phyloP scores from a whole-genome alignment of 441 rosid species.

The Corymbia citriodora region DNA sequence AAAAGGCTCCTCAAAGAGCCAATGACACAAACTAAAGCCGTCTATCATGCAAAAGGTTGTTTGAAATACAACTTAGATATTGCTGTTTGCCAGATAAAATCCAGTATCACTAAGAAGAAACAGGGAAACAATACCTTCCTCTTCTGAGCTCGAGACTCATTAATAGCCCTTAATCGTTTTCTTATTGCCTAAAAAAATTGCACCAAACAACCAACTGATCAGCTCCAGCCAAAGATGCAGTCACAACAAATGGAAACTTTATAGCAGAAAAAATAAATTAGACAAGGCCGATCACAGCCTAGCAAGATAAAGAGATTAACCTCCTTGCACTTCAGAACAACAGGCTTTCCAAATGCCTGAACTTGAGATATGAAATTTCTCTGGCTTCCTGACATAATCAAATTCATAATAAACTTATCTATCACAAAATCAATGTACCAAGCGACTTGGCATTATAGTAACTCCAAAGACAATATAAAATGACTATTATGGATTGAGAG shows the following conservation, averaged over 20 bases:
- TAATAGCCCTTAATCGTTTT: conserved; percentile 89
- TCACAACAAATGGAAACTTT: neutral
- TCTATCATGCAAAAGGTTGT: neutral
- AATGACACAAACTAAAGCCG: neutral
- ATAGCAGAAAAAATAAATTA: neutral
- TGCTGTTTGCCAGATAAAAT: neutral
- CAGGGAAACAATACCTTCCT: conserved; percentile 59
- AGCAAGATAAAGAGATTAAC: conserved; percentile 31
- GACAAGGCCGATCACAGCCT: conserved; percentile 7
- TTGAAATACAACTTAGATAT: neutral
- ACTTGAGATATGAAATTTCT: conserved; percentile 70
- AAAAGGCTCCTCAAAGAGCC: neutral
- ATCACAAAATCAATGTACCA: neutral
- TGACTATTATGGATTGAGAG: neutral
- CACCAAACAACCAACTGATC: conserved; percentile 3
- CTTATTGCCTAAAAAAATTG: conserved; percentile 56
- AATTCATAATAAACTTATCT: conserved; percentile 8
- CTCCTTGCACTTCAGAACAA: conserved; percentile 84
- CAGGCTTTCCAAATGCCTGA: conserved; percentile 57
- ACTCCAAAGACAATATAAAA: neutral
- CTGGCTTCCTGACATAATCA: conserved; percentile 60
- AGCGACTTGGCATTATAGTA: neutral
- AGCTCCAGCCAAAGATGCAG: neutral
- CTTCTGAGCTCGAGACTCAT: conserved; percentile 95
- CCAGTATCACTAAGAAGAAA: neutral